Evolutionary conservation across 2,329 filamentous ascomycete genomes (phyloP).

Genomic region (Zymoseptoria brevis): DNA sequence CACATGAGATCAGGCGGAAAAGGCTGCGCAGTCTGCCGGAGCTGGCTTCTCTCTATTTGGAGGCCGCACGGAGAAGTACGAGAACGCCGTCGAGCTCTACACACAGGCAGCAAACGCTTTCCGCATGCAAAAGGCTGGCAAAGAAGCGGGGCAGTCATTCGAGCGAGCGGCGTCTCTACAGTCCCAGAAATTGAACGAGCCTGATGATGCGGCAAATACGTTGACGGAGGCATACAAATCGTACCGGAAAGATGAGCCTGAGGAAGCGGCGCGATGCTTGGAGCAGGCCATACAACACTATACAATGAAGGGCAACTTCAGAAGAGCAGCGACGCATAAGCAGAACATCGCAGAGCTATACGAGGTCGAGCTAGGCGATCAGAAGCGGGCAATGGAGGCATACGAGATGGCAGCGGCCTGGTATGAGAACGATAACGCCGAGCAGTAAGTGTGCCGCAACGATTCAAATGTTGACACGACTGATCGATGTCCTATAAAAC

Average conservation of each 20-base stretch:
- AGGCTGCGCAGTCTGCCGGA: constrained; percentile 63
- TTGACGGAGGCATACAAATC: constrained; percentile 89
- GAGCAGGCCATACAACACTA: constrained; percentile 77
- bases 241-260: constrained; percentile 76
- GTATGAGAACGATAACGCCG: constrained; percentile 81
- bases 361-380: constrained; percentile 72
- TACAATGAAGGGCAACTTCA: constrained; percentile 81
- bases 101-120: constrained; percentile 87
- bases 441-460: constrained; percentile 52
- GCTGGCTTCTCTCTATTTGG: constrained; percentile 87
- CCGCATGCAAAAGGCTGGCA: constrained; percentile 74
- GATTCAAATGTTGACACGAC: constrained; percentile 1
- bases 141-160: constrained; percentile 79
- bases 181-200: constrained; percentile 73
- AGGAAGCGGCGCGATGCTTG: constrained; percentile 73
- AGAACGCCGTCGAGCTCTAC: constrained; percentile 81
- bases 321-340: constrained; percentile 82
- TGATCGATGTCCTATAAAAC: constrained; percentile 1
- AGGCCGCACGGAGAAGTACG: constrained; percentile 77
- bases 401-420: constrained; percentile 82
- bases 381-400: constrained; percentile 67
- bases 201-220: constrained; percentile 84
- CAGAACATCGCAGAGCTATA: constrained; percentile 81
- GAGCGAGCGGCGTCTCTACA: constrained; percentile 78
- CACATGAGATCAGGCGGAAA: constrained; percentile 64